Conservation (phyloP, 768 basidiomycete species). For the Amanita rimosa region DNA sequence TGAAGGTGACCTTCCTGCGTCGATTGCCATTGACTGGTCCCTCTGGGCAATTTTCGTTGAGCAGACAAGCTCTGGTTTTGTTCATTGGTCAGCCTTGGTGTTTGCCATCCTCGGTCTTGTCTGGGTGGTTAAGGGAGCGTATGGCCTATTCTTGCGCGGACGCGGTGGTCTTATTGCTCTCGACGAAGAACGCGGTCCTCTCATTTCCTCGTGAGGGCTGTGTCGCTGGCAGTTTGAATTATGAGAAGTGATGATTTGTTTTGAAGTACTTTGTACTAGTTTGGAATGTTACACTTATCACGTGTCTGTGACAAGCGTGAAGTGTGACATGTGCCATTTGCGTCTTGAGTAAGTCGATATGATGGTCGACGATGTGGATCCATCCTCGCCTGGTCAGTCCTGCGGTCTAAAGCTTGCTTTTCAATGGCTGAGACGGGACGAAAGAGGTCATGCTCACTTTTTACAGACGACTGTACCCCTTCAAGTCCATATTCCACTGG, state of each 20-base stretch:
- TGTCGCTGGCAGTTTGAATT: too few relatives aligned
- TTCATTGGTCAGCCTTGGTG: conserved; percentile 83
- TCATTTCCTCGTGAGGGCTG: conserved; percentile 35
- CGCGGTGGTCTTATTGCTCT: conserved; percentile 48
- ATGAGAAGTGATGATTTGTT: conserved; percentile 3
- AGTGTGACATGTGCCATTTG: neutral
- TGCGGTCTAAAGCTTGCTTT: neutral
- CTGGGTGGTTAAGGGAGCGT: conserved; percentile 72
- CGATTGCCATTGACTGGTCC: conserved; percentile 87
- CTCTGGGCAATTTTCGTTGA: conserved; percentile 87
- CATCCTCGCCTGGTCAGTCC: conserved; percentile 14
- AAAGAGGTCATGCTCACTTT: conserved; percentile 49
- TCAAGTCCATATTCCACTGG: conserved; percentile 90
- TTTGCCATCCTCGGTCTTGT: conserved; percentile 79
- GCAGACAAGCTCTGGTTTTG: conserved; percentile 56
- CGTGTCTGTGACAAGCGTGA: conserved; percentile 2
- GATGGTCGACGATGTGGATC: conserved; percentile 9
- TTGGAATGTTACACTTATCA: conserved; percentile 4
- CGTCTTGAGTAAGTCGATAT: neutral
- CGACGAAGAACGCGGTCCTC: conserved; percentile 77
- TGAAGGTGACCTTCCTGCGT: conserved; percentile 89
- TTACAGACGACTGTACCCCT: conserved; percentile 89
- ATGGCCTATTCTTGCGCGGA: conserved; percentile 37
- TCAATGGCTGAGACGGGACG: neutral
- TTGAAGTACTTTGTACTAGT: neutral